phyloP scores from a whole-genome alignment of 106 monocot species.

The Dendrobium catenatum region DNA sequence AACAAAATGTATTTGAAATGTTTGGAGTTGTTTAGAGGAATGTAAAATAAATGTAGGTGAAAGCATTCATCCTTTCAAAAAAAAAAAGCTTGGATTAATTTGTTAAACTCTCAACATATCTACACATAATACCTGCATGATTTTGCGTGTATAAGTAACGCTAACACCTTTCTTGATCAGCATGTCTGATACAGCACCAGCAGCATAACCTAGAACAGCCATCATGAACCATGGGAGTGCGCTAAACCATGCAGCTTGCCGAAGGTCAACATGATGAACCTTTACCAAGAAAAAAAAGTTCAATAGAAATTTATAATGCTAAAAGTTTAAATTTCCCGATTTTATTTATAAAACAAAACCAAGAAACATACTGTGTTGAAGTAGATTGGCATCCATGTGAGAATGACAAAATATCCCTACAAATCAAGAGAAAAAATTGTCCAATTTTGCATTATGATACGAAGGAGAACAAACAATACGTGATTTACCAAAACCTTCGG shows the following conservation, averaged over 20 bases:
- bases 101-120: neutral
- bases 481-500: neutral
- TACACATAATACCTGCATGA: conserved; percentile 72
- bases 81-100: neutral
- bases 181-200: conserved; percentile 70
- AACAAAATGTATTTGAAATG: too few species aligned
- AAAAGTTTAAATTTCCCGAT: conserved; percentile 3
- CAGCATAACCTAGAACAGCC: conserved; percentile 86
- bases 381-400: conserved; percentile 97
- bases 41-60: neutral
- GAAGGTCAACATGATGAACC: conserved; percentile 82
- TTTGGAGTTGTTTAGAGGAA: too few species aligned
- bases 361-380: conserved; percentile 73
- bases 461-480: neutral
- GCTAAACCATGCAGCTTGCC: conserved; percentile 97
- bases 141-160: conserved; percentile 66
- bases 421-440: conserved; percentile 9
- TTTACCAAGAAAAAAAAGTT: conserved; percentile 8
- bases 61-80: neutral
- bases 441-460: neutral
- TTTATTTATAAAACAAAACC: neutral
- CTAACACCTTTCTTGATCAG: conserved; percentile 56
- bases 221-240: conserved; percentile 95
- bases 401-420: conserved; percentile 94
- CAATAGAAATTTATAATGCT: neutral